Percentiles rank a stretch among this genome's conserved stretches.
Evolutionary conservation across 2,329 filamentous ascomycete genomes (phyloP).

Genomic region (Xylaria multiplex): DNA sequence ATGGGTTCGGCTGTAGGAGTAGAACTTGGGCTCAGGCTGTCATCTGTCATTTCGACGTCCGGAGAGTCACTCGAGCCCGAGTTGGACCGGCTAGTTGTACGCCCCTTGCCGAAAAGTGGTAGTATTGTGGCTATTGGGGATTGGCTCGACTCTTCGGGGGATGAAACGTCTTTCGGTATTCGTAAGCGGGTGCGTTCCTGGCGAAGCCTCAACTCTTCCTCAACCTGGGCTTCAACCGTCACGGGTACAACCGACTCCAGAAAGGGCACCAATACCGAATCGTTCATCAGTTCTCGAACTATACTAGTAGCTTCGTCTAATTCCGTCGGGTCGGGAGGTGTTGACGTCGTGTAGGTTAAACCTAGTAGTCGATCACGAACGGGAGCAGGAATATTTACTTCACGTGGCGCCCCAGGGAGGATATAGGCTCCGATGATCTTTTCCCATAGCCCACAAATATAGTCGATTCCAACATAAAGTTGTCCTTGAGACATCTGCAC

Average conservation of each 20-base stretch:
- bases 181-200: slow-evolving; percentile 54
- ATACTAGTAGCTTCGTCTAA: slow-evolving; percentile 86
- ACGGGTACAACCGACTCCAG: slow-evolving; percentile 71
- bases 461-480: slow-evolving; percentile 62
- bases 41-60: slow-evolving; percentile 68
- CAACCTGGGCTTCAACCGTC: slow-evolving; percentile 49
- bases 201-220: slow-evolving; percentile 53
- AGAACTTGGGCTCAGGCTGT: slow-evolving; percentile 70
- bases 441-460: slow-evolving; percentile 84
- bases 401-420: slow-evolving; percentile 81
- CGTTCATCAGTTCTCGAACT: slow-evolving; percentile 96
- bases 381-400: slow-evolving; percentile 88
- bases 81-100: slow-evolving; percentile 54
- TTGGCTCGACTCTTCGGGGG: slow-evolving; percentile 53
- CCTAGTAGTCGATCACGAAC: slow-evolving; percentile 84
- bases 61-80: slow-evolving; percentile 58
- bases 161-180: slow-evolving; percentile 50
- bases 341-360: slow-evolving; percentile 64
- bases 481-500: slow-evolving; percentile 57
- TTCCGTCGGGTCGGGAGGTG: slow-evolving; percentile 77
- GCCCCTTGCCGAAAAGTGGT: slow-evolving; percentile 55
- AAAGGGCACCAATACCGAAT: slow-evolving; percentile 92
- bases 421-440: slow-evolving; percentile 92
- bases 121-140: slow-evolving; percentile 58
- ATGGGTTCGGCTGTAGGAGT: slow-evolving; percentile 69